Evolutionary conservation across 1,284 basidiomycete species (phyloP), one percentile per base, ranked within the genome.

Genomic region (Malassezia psittaci): DNA sequence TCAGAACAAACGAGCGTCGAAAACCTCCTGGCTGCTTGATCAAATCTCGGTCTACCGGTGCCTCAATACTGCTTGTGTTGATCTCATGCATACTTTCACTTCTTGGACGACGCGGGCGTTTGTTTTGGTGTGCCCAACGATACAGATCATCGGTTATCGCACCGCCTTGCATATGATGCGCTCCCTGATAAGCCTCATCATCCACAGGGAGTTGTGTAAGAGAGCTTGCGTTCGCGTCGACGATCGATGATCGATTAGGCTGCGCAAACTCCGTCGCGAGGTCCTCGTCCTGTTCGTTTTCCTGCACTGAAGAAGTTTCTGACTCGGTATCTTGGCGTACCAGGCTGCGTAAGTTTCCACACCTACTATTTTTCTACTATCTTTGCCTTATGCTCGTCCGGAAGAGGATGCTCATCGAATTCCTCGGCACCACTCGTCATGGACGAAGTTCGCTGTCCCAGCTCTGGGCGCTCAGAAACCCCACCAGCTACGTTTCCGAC

Each of bases 111-210:
- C 59, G 58, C 7, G 61, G 46, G 0, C 68, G 48, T 6, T 64
- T 57, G 41, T 72, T 72, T 46, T 72, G 63, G 58, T 74, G 71
- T 1, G 71, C 71, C 71, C 71, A 74, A 18, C 68, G 62, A 38
- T 74, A 74, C 24, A 74, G 60, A 29, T 72, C 71, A 37, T 72
- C 69, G 35, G 68, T 71, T 47, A 74, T 68, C 21, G 69, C 70
- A 35, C 71, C 71, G 39, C 71, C 71, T 21, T 65, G 68, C 64
- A 66, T 69, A 52, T 62, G 53, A 42, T 72, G 68, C 5, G 71
- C 70, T 12, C 60, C 69, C 10, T 58, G 49, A 55, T 71, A 74
- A 51, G 61, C 67, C n/a, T 65, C 59, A 10, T 60, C 58, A 32
- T 47, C 45, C n/a, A 15, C 43, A 9, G 18, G 6, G 11, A 19